Evolutionary conservation across 495 filamentous ascomycete species (phyloP), one percentile per base, ranked within the genome.

Genomic region (Monascus purpureus): DNA sequence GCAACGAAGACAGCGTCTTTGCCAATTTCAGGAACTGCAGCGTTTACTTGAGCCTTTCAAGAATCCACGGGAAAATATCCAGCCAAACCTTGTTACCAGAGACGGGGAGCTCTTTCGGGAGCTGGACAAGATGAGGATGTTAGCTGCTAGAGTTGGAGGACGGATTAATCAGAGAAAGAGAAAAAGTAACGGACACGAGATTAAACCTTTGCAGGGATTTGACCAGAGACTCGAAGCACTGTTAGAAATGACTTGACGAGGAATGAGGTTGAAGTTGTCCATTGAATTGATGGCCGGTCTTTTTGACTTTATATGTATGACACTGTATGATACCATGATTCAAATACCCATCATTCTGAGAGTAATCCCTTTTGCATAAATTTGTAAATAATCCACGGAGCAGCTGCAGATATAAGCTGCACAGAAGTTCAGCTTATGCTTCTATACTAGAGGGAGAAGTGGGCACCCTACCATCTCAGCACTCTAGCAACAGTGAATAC

Each of bases 61-160:
- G 20, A 48, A 70, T 4, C 65, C 71, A 1, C 57, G 63, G 29
- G 46, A 61, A 22, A 65, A 62, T 27, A 70, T 93, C 15, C 83
- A 93, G 44, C 75, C 76, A 14, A 92, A 88, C 52, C 57, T 93
- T 12, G 66, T 84, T 7, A 80, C 72, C 9, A 68, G 70, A 26
- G 76, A 83, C 50, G 78, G 77, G n/a, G 73, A 77, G 41, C 48
- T 93, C 14, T 71, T 73, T 39, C 58, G 63, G 25, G 84, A 92
- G 52, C 46, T 93, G 39, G 72, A 80, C 45, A 74, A 68, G 41
- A 87, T 83, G 75, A 68, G 77, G 23, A 69, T 83, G 49, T 57
- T 93, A 36, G 72, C 80, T 26, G 73, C 75, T 13, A 67, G 81
- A 27, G 77, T 88, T 16, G 69, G 72, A 2, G 79, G 65, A 2